phyloP scores from a whole-genome alignment of 768 basidiomycete species.

The Phanerochaete sordida region DNA sequence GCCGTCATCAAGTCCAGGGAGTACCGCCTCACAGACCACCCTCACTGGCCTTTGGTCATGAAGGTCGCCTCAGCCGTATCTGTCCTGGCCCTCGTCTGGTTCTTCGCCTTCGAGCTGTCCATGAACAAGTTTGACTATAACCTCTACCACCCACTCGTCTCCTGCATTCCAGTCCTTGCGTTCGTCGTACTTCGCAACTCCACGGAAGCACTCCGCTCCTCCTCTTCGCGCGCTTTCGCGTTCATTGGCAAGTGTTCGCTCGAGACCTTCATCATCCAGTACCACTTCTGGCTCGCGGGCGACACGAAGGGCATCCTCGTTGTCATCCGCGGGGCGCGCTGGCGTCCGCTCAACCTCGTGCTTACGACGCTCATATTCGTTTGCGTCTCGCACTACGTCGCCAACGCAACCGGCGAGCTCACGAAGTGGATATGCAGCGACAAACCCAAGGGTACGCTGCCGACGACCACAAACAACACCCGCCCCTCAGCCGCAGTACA shows the following conservation, averaged over 20 bases:
- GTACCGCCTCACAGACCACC: conserved; percentile 62
- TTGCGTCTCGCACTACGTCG: conserved; percentile 73
- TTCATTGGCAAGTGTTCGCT: conserved; percentile 86
- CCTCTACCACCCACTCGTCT: conserved; percentile 77
- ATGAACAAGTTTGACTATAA: conserved; percentile 88
- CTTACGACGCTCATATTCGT: conserved; percentile 76
- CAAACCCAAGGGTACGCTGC: conserved; percentile 21
- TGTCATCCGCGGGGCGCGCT: conserved; percentile 68
- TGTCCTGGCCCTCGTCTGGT: conserved; percentile 62
- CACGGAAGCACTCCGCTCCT: conserved; percentile 64
- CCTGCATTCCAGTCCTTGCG: conserved; percentile 74
- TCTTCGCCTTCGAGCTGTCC: conserved; percentile 75
- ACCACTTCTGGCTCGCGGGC: conserved; percentile 81
- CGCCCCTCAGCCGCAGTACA: conserved; percentile 5
- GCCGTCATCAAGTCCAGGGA: conserved; percentile 75
- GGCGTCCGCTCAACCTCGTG: conserved; percentile 76
- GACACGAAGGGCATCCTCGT: conserved; percentile 82
- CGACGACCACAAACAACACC: conserved; percentile 10
- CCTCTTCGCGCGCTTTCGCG: conserved; percentile 64
- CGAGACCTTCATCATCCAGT: conserved; percentile 91
- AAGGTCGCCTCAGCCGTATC: conserved; percentile 51
- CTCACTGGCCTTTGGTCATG: conserved; percentile 54
- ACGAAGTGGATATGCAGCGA: conserved; percentile 52
- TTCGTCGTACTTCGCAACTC: conserved; percentile 79
- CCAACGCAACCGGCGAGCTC: conserved; percentile 70